Percentiles rank a stretch among this genome's conserved stretches.
Evolutionary conservation across 768 basidiomycete genomes (phyloP).

Genomic region (Mycena leptocephala): DNA sequence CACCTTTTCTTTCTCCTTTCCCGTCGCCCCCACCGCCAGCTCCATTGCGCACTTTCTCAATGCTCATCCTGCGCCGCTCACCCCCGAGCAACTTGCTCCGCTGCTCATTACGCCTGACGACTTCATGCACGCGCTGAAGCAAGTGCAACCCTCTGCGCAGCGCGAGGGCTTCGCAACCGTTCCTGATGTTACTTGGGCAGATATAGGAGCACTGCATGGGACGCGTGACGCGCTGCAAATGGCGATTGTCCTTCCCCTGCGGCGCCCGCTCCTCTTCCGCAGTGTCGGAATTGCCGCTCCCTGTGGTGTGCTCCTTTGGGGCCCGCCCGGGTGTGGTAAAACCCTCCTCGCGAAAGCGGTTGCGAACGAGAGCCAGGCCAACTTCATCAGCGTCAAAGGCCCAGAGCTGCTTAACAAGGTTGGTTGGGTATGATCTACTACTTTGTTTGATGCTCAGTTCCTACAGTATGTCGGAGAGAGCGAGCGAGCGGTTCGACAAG

Average conservation of each 20-base stretch:
- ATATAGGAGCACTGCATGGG: slow-evolving; percentile 92
- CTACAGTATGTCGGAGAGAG: slow-evolving; percentile 96
- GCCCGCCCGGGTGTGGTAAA: slow-evolving; percentile 98
- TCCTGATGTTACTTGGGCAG: slow-evolving; percentile 95
- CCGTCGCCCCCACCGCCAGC: slow-evolving; percentile 55
- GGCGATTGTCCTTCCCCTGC: slow-evolving; percentile 97
- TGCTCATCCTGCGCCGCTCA: slow-evolving; percentile 88
- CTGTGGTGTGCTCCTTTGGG: slow-evolving; percentile 98
- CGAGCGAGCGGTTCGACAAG: slow-evolving; percentile 94
- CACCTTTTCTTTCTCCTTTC: slow-evolving; percentile 35
- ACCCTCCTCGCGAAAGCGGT: slow-evolving; percentile 98
- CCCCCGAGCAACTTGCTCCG: slow-evolving; percentile 83
- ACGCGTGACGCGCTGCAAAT: slow-evolving; percentile 95
- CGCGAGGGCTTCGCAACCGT: slow-evolving; percentile 99
- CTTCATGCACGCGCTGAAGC: slow-evolving; percentile 85
- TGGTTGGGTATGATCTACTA: slow-evolving; percentile 30
- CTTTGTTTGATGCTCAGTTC: not conserved
- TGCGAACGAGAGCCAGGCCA: slow-evolving; percentile 95
- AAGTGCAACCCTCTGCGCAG: slow-evolving; percentile 96
- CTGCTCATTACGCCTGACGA: slow-evolving; percentile 88
- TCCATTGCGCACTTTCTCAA: slow-evolving; percentile 94
- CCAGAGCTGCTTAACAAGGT: slow-evolving; percentile 98
- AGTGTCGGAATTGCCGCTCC: slow-evolving; percentile 92
- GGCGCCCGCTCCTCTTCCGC: slow-evolving; percentile 89
- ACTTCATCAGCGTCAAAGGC: slow-evolving; percentile 98